Evolutionary conservation across 768 basidiomycete species (phyloP), one percentile per base, ranked within the genome.

Genomic region (Hypsizygus marmoreus): DNA sequence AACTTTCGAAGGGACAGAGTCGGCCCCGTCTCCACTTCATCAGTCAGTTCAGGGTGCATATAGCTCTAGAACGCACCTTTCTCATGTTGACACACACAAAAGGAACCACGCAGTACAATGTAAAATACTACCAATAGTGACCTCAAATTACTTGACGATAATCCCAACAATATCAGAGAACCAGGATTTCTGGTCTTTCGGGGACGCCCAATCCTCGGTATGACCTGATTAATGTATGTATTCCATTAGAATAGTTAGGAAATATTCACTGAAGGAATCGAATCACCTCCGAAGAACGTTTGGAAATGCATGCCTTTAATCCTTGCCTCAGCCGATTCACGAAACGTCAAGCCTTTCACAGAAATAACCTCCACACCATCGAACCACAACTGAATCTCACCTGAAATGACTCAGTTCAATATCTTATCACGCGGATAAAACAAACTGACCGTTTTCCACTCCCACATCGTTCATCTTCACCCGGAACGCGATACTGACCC

Each of bases 261-360:
- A 12, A 23, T 16, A 13, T n/a, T 20, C 32, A 34, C 23, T 20
- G 36, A 16, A 14, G 9, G 36, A 38, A 16, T 19, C 20, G 14
- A 13, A 37, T 56, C 69, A 81, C 84, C 86, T 33, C 86, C 87
- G 50, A 91, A 91, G 70, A 89, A 91, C 0, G 87, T 88, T 62
- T 88, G 80, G 40, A 86, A 79, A 60, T 86, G 86, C 60, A 84
- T 77, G 6, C 88, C 88, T 45, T 80, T 80, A 43, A 90, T 77
- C 41, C 65, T 70, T 1, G 73, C 71, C 1, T 67, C 70, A 6
- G 53, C 60, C n/a, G 64, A 57, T 3, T 64, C 56, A 9, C 82
- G 72, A 4, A 88, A 57, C 4, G 68, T 61, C 1, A 91, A 60
- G 0, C 77, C 77, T 1, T 59, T 56, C 2, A 76, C 68, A n/a